Base-by-base conservation (phyloP, 1,139 yeast species). In the Debaryomyces sp. region DNA sequence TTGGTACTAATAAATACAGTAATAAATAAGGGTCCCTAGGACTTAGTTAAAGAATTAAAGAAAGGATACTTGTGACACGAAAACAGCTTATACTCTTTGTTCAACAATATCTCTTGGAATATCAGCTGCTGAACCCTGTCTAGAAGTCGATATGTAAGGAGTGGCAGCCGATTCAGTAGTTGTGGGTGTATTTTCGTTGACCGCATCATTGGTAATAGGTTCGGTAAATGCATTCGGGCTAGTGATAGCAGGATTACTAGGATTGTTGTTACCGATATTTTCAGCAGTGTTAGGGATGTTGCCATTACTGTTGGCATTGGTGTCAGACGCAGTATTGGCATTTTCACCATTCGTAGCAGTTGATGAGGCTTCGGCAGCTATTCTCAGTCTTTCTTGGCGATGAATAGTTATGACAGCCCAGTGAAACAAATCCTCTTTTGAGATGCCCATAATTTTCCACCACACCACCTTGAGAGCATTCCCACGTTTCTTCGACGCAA, bases 401-500 rank as follows among this genome's bases (percentile, higher is more conserved):
- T 77, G 80, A 30, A 71, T 60, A 34, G 63, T 59, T 41, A 82
- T 62, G 17, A 82, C 82, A 18, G 79, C 81, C 71, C 82, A 78
- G 61, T 81, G 71, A 57, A 73, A 76, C 45, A 84, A 57, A 54
- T 83, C 82, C 1, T 59, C 53, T 47, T 61, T 71, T 1, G 72
- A 55, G 37, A 84, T 72, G 1, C 87, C 87, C 84, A 84, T 79
- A 3, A 79, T 18, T 41, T 60, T 63, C 86, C 87, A 84, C 62
- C 80, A 78, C 0, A 78, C 15, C n/a, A 63, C 57, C 57, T 69
- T 70, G 49, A 67, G 62, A 46, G 77, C 56, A 12, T 60, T 58
- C 21, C 71, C 63, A 51, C 68, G 73, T 59, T 71, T 78, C 32
- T 51, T 49, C 8, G 66, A 60, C 2, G 84, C 72, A 5, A 63